A percentile compares a stretch with the other conserved stretches of the same genome.
Conservation (phyloP, 805 yeast genomes). For the Saccharomycopsis sp. region DNA sequence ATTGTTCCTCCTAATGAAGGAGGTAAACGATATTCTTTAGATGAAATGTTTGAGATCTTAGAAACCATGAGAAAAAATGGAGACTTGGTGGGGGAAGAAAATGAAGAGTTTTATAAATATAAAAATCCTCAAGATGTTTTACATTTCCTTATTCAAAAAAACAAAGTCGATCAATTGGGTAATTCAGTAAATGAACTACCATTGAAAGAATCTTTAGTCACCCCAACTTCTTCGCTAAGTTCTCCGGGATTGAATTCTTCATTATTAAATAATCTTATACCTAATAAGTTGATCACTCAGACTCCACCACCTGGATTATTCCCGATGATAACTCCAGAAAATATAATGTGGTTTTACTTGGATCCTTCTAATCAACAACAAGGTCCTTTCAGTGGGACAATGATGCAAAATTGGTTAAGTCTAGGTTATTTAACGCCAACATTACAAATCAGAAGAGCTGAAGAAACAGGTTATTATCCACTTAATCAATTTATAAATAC, state of each 20-base stretch:
- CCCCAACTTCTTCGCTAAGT: too few species aligned
- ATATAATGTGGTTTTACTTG: slow-evolving; percentile 58
- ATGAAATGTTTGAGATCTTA: slow-evolving; percentile 46
- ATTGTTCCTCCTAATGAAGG: slow-evolving; percentile 31
- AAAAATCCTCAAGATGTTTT: too few species aligned
- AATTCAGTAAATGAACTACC: too few species aligned
- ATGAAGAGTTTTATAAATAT: too few species aligned
- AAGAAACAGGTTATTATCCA: slow-evolving; percentile 38
- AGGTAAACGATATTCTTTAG: slow-evolving; percentile 37
- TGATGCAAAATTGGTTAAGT: slow-evolving; percentile 73
- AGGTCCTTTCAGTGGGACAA: slow-evolving; percentile 68
- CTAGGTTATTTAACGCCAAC: slow-evolving; percentile 47
- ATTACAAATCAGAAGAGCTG: slow-evolving; percentile 48
- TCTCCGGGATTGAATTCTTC: too few species aligned
- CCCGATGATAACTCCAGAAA: slow-evolving; percentile 26
- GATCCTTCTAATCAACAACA: slow-evolving; percentile 64
- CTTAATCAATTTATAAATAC: slow-evolving; percentile 42
- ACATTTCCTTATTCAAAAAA: too few species aligned
- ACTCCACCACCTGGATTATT: slow-evolving; percentile 14
- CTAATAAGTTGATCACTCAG: too few species aligned
- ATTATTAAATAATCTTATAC: too few species aligned
- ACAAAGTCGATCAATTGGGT: too few species aligned
- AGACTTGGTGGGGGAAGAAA: too few species aligned
- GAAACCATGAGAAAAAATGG: slow-evolving; percentile 27
- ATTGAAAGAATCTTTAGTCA: too few species aligned